Percentiles rank a stretch among this genome's conserved stretches.
Evolutionary conservation across 768 basidiomycete genomes (phyloP).

Genomic region (Suillus paluster): DNA sequence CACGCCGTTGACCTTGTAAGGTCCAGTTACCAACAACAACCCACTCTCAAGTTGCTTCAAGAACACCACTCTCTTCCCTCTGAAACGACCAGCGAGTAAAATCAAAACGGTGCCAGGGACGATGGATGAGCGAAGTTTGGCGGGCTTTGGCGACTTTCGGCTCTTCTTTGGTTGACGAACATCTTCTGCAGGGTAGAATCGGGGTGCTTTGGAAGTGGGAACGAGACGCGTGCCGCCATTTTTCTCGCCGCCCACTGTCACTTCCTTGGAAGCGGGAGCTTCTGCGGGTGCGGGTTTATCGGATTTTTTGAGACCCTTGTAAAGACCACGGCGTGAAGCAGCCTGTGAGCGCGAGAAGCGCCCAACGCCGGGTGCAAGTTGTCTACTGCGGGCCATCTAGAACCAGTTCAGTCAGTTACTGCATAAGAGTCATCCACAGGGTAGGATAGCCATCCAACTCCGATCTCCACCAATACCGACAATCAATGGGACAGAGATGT

Average conservation of each 20-base stretch:
- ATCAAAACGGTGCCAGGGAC: conserved; percentile 95
- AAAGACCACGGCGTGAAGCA: conserved; percentile 78
- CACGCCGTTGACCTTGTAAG: conserved; percentile 98
- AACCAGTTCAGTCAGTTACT: conserved; percentile 22
- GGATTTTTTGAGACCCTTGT: conserved; percentile 84
- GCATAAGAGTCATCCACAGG: conserved; percentile 39
- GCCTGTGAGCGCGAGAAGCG: conserved; percentile 85
- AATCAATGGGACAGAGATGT: conserved; percentile 3
- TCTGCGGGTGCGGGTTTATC: conserved; percentile 65
- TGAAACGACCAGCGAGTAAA: conserved; percentile 95
- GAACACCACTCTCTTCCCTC: conserved; percentile 98
- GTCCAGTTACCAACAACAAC: conserved; percentile 93
- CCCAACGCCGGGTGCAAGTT: conserved; percentile 81
- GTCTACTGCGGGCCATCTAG: conserved; percentile 87
- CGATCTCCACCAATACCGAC: conserved; percentile 16
- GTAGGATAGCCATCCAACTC: conserved; percentile 38
- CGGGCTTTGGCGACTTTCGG: conserved; percentile 82
- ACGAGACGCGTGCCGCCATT: conserved; percentile 89
- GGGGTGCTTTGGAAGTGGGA: conserved; percentile 83
- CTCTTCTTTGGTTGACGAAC: conserved; percentile 89
- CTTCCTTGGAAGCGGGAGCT: conserved; percentile 69
- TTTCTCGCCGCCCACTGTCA: conserved; percentile 85
- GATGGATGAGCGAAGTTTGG: conserved; percentile 84
- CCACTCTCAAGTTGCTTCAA: conserved; percentile 95
- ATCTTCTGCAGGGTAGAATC: conserved; percentile 96